These are phyloP conservation scores for Acanthamoeba healyi DNA, from an alignment of 208 protist genomes.

Conservation along the genomic window DNA sequence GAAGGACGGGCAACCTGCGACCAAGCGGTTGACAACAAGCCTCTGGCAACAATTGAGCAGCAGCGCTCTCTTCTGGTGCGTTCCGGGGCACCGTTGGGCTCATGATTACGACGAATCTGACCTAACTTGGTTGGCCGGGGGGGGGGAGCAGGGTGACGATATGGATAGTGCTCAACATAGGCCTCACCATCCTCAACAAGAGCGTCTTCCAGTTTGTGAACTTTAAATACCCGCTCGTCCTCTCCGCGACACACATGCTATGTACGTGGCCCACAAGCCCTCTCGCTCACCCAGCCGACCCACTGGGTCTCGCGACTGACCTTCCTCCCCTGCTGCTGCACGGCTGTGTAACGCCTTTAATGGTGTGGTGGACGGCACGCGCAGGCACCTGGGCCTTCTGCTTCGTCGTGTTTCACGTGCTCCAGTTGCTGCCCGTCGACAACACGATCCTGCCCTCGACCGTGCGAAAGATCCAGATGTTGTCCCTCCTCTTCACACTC, in stretches of 20 bases:
- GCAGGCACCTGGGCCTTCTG: slow-evolving; percentile 21
- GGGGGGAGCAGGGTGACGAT: neutral
- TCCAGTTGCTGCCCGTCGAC: slow-evolving; percentile 37
- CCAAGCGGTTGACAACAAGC: neutral
- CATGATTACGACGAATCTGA: neutral
- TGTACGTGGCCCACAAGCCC: neutral
- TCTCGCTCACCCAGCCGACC: neutral
- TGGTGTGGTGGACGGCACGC: too few species aligned
- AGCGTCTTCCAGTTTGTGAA: slow-evolving; percentile 71
- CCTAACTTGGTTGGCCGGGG: neutral
- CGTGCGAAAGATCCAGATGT: slow-evolving; percentile 20
- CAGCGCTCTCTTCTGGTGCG: neutral
- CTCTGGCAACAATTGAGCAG: neutral
- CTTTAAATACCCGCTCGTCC: slow-evolving; percentile 65
- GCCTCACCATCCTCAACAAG: slow-evolving; percentile 78
- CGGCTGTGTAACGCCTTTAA: neutral
- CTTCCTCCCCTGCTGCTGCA: neutral
- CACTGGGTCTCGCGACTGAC: neutral
- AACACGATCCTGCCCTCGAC: slow-evolving; percentile 28
- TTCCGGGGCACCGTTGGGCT: neutral
- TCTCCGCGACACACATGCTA: slow-evolving; percentile 72
- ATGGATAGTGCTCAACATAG: slow-evolving; percentile 72
- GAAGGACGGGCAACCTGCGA: neutral
- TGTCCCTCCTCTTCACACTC: slow-evolving; percentile 75
- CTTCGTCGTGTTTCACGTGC: slow-evolving; percentile 30